These are phyloP conservation scores for Ascocoryne sarcoides DNA, from an alignment of 2,329 filamentous ascomycete genomes.

Conservation along the genomic window DNA sequence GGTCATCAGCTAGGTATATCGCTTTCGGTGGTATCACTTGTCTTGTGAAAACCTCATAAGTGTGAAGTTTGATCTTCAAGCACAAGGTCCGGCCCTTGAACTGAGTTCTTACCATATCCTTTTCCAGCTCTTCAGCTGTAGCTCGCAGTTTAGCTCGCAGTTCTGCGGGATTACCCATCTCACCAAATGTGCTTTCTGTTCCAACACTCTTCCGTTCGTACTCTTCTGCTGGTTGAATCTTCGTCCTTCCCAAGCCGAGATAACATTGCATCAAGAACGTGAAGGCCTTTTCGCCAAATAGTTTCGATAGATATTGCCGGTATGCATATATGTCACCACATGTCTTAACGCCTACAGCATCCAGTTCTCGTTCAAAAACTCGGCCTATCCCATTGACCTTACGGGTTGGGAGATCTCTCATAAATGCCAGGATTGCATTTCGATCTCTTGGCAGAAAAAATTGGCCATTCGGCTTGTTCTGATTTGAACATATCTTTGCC, in stretches of 20 bases:
- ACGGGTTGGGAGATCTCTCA: slow-evolving; percentile 71
- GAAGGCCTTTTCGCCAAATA: slow-evolving; percentile 89
- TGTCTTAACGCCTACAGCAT: slow-evolving; percentile 77
- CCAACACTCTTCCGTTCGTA: slow-evolving; percentile 90
- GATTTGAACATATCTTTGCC: slow-evolving; percentile 91
- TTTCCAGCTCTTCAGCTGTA: slow-evolving; percentile 78
- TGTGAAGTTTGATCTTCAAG: slow-evolving; percentile 88
- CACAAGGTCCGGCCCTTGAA: slow-evolving; percentile 88
- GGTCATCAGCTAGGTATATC: slow-evolving; percentile 64
- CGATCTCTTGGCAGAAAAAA: slow-evolving; percentile 68
- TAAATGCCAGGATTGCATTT: slow-evolving; percentile 71
- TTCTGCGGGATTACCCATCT: slow-evolving; percentile 59
- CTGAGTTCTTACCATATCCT: slow-evolving; percentile 68
- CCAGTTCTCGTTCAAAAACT: slow-evolving; percentile 84
- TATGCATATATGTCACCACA: slow-evolving; percentile 81
- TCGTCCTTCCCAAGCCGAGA: slow-evolving; percentile 77
- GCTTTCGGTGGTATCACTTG: slow-evolving; percentile 69
- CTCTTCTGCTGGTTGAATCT: slow-evolving; percentile 76
- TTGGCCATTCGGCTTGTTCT: slow-evolving; percentile 95
- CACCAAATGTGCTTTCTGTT: slow-evolving; percentile 84
- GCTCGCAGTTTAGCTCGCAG: slow-evolving; percentile 70
- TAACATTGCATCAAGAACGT: slow-evolving; percentile 79
- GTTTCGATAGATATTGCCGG: slow-evolving; percentile 60
- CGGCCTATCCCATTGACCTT: slow-evolving; percentile 95
- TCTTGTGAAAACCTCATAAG: slow-evolving; percentile 82